Evolutionary conservation across 208 protist species (phyloP).

Genomic region (Naegleria fowleri): DNA sequence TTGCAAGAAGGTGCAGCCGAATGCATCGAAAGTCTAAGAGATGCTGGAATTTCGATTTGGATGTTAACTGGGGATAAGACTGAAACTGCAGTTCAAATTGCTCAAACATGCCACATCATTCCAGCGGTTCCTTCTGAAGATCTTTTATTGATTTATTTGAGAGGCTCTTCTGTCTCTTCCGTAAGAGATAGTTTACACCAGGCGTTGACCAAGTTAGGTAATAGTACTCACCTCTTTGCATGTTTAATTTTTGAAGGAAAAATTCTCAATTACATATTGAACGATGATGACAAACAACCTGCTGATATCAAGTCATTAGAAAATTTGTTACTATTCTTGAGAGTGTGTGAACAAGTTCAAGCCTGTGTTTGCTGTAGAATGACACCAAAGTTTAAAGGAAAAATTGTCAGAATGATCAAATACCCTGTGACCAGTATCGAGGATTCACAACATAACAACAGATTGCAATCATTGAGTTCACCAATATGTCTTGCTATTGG

Average conservation of each 20-base stretch:
- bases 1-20: constrained; percentile 87
- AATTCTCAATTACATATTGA: neutral
- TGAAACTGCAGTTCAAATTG: constrained; percentile 95
- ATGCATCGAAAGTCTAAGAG: constrained; percentile 64
- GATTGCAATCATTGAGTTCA: neutral
- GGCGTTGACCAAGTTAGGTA: neutral
- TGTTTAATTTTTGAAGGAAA: constrained; percentile 15
- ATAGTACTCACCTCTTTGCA: neutral
- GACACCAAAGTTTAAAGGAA: constrained; percentile 84
- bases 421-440: constrained; percentile 15
- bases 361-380: constrained; percentile 47
- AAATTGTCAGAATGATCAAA: constrained; percentile 66
- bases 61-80: constrained; percentile 98
- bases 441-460: neutral
- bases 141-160: neutral
- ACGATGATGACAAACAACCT: neutral
- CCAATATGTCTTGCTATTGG: constrained; percentile 66
- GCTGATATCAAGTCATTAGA: neutral
- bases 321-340: constrained; percentile 36
- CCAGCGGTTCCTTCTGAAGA: neutral
- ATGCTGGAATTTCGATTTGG: constrained; percentile 81
- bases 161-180: neutral
- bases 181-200: neutral
- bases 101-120: constrained; percentile 50
- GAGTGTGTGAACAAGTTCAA: constrained; percentile 40